Conservation (phyloP, 1,284 basidiomycete species). For the Phaffia rhodozyma region DNA sequence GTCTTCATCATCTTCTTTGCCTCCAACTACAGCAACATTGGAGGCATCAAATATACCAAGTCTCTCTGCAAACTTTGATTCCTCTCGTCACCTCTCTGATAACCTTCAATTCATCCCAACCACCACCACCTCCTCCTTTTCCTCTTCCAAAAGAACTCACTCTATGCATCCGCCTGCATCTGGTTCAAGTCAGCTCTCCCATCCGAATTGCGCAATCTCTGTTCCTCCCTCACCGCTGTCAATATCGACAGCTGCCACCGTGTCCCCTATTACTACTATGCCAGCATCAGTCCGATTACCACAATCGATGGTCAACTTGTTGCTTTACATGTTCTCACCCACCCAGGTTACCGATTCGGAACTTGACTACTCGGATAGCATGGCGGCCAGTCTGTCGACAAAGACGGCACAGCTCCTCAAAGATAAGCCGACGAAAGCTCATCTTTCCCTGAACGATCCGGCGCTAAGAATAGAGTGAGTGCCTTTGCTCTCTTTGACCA, state of each 20-base stretch:
- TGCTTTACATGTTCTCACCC: constrained; percentile 33
- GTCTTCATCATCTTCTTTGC: background rate
- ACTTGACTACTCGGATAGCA: constrained; percentile 31
- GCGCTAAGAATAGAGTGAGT: constrained; percentile 20
- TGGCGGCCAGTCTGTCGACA: constrained; percentile 23
- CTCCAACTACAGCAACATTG: too few relatives aligned
- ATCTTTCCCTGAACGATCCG: constrained; percentile 18
- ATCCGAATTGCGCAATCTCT: too few relatives aligned
- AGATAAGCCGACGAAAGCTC: constrained; percentile 19
- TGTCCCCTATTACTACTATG: too few relatives aligned
- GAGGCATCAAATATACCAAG: too few relatives aligned
- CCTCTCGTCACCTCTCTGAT: background rate
- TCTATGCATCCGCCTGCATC: too few relatives aligned
- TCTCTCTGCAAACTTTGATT: background rate
- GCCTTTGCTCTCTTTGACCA: too few relatives aligned
- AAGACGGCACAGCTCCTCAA: constrained; percentile 17
- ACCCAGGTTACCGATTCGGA: constrained; percentile 25
- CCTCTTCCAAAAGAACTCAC: background rate
- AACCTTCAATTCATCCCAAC: background rate
- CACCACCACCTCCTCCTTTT: background rate
- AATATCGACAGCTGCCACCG: background rate
- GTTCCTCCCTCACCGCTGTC: background rate
- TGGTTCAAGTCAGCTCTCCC: too few relatives aligned
- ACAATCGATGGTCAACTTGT: constrained; percentile 18
- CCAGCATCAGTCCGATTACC: background rate